Evolutionary conservation across 352 stramenopile genomes (phyloP), one percentile per base, ranked within the genome.

Genomic region (Pythium scleroteichum): DNA sequence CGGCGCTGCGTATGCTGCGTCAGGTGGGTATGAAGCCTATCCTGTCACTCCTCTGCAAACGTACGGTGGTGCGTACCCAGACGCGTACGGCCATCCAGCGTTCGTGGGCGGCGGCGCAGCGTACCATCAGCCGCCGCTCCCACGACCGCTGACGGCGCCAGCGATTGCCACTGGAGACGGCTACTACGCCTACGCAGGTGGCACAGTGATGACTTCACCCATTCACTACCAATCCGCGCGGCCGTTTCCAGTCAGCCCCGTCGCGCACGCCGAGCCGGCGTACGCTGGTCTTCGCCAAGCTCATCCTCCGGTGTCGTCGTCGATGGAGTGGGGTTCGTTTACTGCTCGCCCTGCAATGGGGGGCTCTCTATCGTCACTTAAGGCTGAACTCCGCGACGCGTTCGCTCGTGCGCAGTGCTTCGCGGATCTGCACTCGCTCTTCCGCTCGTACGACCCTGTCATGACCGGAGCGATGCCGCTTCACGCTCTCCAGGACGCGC

Each of bases 371-470:
- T 56, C 61, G 27, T 32, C 46, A 3, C 53, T 88, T 7, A 83
- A 84, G 40, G 54, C 52, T 3, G 73, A 85, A 41, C 39, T 88
- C 20, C 69, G 76, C 23, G 70, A 85, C 20, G 75, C 71, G 7
- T 77, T 88, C 40, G 68, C 75, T 38, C 66, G 72, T 29, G 73
- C 73, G 2, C 78, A 82, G 27, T 60, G 69, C 14, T 85, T 76
- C 39, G 40, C 79, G 13, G 73, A 86, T 27, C 47, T 86, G 9
- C 55, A 72, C 0, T 67, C 73, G 16, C 79, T 90, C 38, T 81
- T 87, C 50, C 72, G 73, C 51, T 74, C 69, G 23, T 85, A 82
- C 50, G 80, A 90, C 33, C 38, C 66, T n/a, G 55, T 64, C 13
- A 62, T 65, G 16, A 46, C 54, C 0, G 80, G 80, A 6, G 59